Evolutionary conservation across 805 yeast genomes (phyloP).

Genomic region (Peterozyma toletana): DNA sequence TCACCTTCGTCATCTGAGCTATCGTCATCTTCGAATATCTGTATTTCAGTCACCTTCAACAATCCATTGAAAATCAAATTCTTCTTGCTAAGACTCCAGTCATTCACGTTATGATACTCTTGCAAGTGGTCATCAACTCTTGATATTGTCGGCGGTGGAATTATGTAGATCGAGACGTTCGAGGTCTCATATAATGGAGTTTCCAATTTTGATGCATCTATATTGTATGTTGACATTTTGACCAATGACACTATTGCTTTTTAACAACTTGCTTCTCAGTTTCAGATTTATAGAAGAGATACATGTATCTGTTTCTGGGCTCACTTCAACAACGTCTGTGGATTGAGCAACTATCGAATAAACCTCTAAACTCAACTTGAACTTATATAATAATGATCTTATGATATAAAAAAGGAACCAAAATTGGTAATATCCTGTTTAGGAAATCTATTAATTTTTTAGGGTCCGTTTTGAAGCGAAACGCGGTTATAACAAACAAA

Average conservation of each 20-base stretch:
- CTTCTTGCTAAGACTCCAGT: slow-evolving; percentile 2
- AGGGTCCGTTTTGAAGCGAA: too few species aligned
- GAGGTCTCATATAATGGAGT: slow-evolving; percentile 6
- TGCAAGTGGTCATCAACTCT: slow-evolving; percentile 1
- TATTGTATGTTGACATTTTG: not conserved
- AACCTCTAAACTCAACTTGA: too few species aligned
- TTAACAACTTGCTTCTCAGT: too few species aligned
- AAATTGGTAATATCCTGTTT: too few species aligned
- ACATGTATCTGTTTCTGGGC: not conserved
- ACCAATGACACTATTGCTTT: not conserved
- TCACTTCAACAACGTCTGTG: too few species aligned
- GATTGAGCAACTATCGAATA: too few species aligned
- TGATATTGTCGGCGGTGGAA: slow-evolving; percentile 3
- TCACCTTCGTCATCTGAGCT: slow-evolving; percentile 4
- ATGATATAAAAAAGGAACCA: too few species aligned
- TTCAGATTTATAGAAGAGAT: too few species aligned
- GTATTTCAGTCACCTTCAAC: slow-evolving; percentile 4
- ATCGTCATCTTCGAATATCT: slow-evolving; percentile 1
- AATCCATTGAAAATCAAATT: slow-evolving; percentile 6
- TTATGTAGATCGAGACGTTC: slow-evolving; percentile 3
- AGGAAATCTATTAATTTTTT: too few species aligned
- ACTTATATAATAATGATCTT: too few species aligned
- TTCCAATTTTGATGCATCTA: slow-evolving; percentile 1
- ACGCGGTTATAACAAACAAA: not conserved
- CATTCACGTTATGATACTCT: slow-evolving; percentile 6